Evolutionary conservation across 2,329 filamentous ascomycete species (phyloP).

Genomic region (Xylariaceae sp.): DNA sequence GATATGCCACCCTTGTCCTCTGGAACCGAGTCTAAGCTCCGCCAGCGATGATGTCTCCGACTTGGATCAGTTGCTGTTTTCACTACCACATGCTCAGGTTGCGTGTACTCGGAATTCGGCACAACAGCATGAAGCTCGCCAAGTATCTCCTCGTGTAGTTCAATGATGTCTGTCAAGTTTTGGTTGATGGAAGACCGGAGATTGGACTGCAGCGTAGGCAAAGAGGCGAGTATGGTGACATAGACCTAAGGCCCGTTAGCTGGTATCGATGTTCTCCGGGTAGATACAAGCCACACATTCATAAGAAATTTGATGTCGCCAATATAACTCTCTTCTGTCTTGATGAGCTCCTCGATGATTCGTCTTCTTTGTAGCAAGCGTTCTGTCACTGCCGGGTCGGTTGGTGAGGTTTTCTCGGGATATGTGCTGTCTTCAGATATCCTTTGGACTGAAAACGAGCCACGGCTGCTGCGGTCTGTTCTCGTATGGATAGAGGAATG

Average conservation of each 20-base stretch:
- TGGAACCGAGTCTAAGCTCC: conserved; percentile 46
- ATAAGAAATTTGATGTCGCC: conserved; percentile 81
- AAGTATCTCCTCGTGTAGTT: conserved; percentile 80
- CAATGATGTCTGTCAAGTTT: conserved; percentile 76
- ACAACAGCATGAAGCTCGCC: conserved; percentile 68
- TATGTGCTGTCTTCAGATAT: conserved; percentile 64
- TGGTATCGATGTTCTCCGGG: background rate
- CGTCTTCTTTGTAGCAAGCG: conserved; percentile 73
- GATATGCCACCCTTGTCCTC: conserved; percentile 38
- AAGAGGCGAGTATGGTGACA: conserved; percentile 69
- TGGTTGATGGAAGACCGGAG: conserved; percentile 72
- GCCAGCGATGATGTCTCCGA: conserved; percentile 44
- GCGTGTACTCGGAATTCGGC: conserved; percentile 64
- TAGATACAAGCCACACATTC: conserved; percentile 58
- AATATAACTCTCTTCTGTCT: conserved; percentile 85
- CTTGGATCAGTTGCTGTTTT: conserved; percentile 18
- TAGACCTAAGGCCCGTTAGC: conserved; percentile 56
- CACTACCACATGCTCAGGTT: conserved; percentile 35
- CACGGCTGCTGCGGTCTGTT: conserved; percentile 61
- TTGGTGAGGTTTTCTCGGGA: conserved; percentile 48
- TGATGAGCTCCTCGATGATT: conserved; percentile 80
- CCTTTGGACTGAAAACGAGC: conserved; percentile 58
- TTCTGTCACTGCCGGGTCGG: conserved; percentile 68
- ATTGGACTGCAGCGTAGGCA: conserved; percentile 62
- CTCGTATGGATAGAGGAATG: conserved; percentile 55